Evolutionary conservation across 768 basidiomycete genomes (phyloP), one percentile per base, ranked within the genome.

Genomic region (Rhodotorula sphaerocarpa): DNA sequence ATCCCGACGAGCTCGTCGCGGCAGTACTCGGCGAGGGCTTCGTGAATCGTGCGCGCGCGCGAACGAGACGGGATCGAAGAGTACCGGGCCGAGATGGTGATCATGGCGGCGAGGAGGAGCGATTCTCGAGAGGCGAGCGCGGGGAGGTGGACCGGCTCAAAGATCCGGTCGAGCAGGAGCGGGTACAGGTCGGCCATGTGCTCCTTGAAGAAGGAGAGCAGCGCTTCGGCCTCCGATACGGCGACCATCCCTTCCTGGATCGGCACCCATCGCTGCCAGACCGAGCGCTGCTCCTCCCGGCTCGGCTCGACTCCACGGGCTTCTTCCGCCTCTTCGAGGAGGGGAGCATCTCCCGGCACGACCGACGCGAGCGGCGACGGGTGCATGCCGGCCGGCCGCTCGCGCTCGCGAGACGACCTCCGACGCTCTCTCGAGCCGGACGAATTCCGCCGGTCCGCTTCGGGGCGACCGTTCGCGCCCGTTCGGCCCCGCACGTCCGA

Each of bases 31-130:
- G 66, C 55, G 33, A 63, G 50, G 31, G 39, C 50, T 28, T 53
- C 47, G 61, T 67, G 66, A 42, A 67, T 59, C 27, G 46, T 39
- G 1, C 45, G 55, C 9, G 59, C 58, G 28, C 66, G 66, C 4
- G 56, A n/a, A 14, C 50, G 28, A 18, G 58, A 39, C n/a, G 62
- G 66, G 11, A 59, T 33, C 27, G 55, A 21, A 2, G 66, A 60
- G 52, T 68, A 61, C 1, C 66, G 57, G 1, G 66, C 62, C 23
- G 66, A 56, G 55, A 68, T 68, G 46, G 59, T 57, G 51, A 68
- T 63, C 53, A 70, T 61, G 9, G 57, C 42, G 15, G 61, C 62
- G 43, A 62, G 62, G 7, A 65, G 57, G 54, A 72, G 57, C 11
- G 65, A 66, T 18, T 70, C 71, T 52, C 59, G 61, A 3, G 63